Base-by-base conservation (phyloP, 2,329 filamentous ascomycete species). In the Knufia fluminis region DNA sequence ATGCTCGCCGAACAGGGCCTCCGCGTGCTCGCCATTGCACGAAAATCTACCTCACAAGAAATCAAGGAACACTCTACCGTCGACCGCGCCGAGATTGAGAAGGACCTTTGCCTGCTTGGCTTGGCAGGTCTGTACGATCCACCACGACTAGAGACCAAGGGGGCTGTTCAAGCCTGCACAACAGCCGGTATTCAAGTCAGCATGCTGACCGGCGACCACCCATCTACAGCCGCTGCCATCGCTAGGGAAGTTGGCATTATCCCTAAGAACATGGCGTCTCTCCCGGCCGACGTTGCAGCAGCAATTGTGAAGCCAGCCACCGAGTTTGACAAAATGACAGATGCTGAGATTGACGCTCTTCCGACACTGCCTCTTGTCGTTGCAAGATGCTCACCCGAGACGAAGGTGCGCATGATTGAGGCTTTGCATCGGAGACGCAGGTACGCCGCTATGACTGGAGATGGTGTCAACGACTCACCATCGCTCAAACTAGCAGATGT, bases 381-480 rank as follows among this genome's bases (percentile, higher is more conserved):
- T 52, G 87, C 88, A 32, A 82, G 88, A 32, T 94, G 87, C 62
- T 85, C 86, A 1, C 88, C 89, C 0, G 80, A 85, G 52, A 94
- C 88, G 33, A 94, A 94, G 68, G 87, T 88, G 3, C 82, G 86
- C 52, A 94, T 94, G 87, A 90, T 94, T 46, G 86, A 90, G 58
- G 87, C 88, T 4, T 77, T 94, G 14, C 85, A 90, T 56, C 80
- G 88, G 14, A 82, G 87, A 35, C 75, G 78, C 19, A 77, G 78
- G 17, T 91, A 85, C 65, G 86, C 83, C 65, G 86, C 86, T 52
- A 92, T 94, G 86, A 92, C 86, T 16, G 87, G 87, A 51, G 87
- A 94, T 59, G 87, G 87, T 41, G 87, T 92, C 54, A 94, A 94
- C 62, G 87, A 94, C 62, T 85, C 85, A 1, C 87, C 87, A 0